phyloP scores from a whole-genome alignment of 2,329 filamentous ascomycete genomes.

The Arthrobotrys musiformis region DNA sequence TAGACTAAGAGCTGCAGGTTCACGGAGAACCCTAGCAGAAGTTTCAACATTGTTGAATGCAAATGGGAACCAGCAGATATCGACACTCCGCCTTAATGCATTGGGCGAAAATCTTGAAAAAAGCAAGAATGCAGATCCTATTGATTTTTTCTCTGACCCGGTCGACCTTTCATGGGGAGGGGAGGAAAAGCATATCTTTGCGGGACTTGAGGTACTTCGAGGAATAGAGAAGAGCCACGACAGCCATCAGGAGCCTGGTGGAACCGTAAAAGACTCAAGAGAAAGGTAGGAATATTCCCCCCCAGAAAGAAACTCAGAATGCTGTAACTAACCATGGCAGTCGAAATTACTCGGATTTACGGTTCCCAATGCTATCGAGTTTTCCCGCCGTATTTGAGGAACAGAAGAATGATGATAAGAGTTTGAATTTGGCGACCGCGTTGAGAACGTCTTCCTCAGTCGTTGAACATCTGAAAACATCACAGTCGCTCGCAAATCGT shows the following conservation, averaged over 20 bases:
- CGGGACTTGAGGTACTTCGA: constrained; percentile 38
- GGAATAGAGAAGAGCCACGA: constrained; percentile 47
- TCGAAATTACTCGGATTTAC: constrained; percentile 64
- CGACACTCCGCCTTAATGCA: constrained; percentile 33
- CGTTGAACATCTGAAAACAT: constrained; percentile 73
- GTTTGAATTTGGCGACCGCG: constrained; percentile 67
- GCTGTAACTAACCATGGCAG: constrained; percentile 15
- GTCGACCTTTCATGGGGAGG: constrained; percentile 51
- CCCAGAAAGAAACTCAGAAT: constrained; percentile 19
- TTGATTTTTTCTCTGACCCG: constrained; percentile 26
- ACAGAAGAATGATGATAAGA: constrained; percentile 63
- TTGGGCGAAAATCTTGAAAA: constrained; percentile 20
- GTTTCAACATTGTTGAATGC: constrained; percentile 34
- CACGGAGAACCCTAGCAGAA: constrained; percentile 34
- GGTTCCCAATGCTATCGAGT: constrained; percentile 83
- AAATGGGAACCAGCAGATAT: constrained; percentile 50
- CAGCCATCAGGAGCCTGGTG: constrained; percentile 20
- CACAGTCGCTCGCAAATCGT: constrained; percentile 74
- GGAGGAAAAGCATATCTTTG: constrained; percentile 44
- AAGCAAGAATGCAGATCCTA: constrained; percentile 27
- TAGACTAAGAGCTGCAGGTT: constrained; percentile 32
- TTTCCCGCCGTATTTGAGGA: constrained; percentile 79
- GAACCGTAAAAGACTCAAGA: constrained; percentile 29
- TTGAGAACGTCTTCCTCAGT: constrained; percentile 80
- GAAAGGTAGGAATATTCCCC: constrained; percentile 41